Conservation (phyloP, 2,329 filamentous ascomycete genomes). For the Phyllosticta capitalensis region DNA sequence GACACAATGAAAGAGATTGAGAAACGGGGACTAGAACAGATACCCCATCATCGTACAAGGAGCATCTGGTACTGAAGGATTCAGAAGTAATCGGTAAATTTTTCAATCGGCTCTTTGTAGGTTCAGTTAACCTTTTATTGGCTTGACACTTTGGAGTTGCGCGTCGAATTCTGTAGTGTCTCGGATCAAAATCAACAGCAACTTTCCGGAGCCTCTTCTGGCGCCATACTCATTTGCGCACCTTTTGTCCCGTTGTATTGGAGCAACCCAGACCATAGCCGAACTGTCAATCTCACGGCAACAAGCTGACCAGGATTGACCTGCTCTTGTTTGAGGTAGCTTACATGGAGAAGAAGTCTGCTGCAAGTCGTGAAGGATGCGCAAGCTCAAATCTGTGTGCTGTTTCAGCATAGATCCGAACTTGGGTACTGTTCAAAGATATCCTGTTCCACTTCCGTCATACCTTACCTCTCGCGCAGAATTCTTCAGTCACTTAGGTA, state of each 20-base stretch:
- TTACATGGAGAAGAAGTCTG: too few species aligned
- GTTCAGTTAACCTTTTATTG: not conserved
- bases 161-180: not conserved
- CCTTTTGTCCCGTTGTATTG: too few species aligned
- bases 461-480: not conserved
- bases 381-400: not conserved
- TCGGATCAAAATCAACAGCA: not conserved
- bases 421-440: not conserved
- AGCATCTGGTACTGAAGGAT: conserved; percentile 81
- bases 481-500: not conserved
- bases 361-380: not conserved
- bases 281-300: too few species aligned
- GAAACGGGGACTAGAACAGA: conserved; percentile 38
- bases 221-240: too few species aligned
- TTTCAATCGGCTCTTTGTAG: not conserved
- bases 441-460: not conserved
- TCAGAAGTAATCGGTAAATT: not conserved
- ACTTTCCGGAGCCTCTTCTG: not conserved
- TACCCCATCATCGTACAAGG: conserved; percentile 80
- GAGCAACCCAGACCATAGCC: too few species aligned
- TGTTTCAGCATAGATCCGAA: not conserved
- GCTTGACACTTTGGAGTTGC: not conserved
- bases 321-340: too few species aligned
- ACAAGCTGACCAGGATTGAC: too few species aligned
- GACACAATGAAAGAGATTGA: conserved; percentile 87